These are phyloP conservation scores for Takashimella koratensis DNA, from an alignment of 1,284 basidiomycete genomes.

Conservation along the genomic window DNA sequence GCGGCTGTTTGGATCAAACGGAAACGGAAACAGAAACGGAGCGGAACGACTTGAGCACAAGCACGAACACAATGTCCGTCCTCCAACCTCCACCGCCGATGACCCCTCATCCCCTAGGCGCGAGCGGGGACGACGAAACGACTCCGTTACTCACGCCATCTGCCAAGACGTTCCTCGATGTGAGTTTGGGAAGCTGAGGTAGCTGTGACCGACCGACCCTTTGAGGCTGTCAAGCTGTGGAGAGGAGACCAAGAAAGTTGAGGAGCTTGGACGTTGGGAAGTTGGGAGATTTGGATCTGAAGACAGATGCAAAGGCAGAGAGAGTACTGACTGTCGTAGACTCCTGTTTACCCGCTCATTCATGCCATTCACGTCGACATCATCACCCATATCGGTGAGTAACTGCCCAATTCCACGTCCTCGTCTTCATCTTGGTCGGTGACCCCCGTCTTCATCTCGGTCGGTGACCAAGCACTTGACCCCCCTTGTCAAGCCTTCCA, in stretches of 20 bases:
- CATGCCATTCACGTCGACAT: constrained; percentile 49
- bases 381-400: constrained; percentile 46
- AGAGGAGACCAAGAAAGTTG: too few species aligned
- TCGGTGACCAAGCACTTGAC: neutral
- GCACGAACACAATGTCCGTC: neutral
- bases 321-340: constrained; percentile 2
- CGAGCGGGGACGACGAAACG: neutral
- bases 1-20: too few species aligned
- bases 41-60: too few species aligned
- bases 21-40: too few species aligned
- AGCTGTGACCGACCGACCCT: too few species aligned
- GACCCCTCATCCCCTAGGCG: neutral
- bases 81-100: neutral
- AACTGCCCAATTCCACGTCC: too few species aligned
- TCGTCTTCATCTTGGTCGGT: too few species aligned
- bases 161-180: neutral
- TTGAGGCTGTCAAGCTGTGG: too few species aligned
- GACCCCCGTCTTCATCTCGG: neutral
- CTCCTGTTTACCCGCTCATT: constrained; percentile 47
- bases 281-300: too few species aligned
- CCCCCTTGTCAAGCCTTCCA: constrained; percentile 3
- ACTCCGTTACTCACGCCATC: neutral
- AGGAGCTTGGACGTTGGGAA: too few species aligned
- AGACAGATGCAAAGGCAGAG: too few species aligned
- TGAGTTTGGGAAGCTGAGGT: too few species aligned